These are phyloP conservation scores for Tetragonia tetragonoides DNA, from an alignment of 148 eudicot genomes.

Conservation along the genomic window DNA sequence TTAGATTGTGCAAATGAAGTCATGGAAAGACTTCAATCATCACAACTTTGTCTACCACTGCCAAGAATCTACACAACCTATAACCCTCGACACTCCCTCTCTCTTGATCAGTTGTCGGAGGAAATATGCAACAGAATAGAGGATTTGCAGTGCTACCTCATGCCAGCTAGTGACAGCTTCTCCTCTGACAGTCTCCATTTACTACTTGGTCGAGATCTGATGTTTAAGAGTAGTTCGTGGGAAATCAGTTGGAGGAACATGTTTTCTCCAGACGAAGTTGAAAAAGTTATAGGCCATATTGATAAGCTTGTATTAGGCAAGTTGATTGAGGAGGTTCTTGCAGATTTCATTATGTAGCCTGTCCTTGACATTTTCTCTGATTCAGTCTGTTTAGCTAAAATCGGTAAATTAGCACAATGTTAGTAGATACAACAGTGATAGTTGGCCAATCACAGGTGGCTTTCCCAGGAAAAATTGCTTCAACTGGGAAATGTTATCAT, in stretches of 20 bases:
- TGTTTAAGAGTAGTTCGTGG: constrained; percentile 48
- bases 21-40: constrained; percentile 31
- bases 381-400: not conserved
- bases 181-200: constrained; percentile 32
- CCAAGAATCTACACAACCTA: constrained; percentile 7
- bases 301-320: constrained; percentile 49
- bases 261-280: constrained; percentile 43
- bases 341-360: constrained; percentile 31
- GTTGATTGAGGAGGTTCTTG: constrained; percentile 51
- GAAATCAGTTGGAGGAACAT: constrained; percentile 56
- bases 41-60: constrained; percentile 27
- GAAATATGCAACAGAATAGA: constrained; percentile 52
- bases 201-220: constrained; percentile 50
- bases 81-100: constrained; percentile 20
- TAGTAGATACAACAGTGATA: constrained; percentile 17
- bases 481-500: not conserved
- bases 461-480: not conserved
- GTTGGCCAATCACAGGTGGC: constrained; percentile 12
- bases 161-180: constrained; percentile 17
- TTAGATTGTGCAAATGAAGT: constrained; percentile 66
- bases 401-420: constrained; percentile 23
- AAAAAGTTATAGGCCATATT: constrained; percentile 43
- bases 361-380: not conserved
- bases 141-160: constrained; percentile 34
- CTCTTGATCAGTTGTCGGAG: constrained; percentile 38